Base-by-base conservation (phyloP, 495 filamentous ascomycete genomes). In the Beverwykella pulmonaria region DNA sequence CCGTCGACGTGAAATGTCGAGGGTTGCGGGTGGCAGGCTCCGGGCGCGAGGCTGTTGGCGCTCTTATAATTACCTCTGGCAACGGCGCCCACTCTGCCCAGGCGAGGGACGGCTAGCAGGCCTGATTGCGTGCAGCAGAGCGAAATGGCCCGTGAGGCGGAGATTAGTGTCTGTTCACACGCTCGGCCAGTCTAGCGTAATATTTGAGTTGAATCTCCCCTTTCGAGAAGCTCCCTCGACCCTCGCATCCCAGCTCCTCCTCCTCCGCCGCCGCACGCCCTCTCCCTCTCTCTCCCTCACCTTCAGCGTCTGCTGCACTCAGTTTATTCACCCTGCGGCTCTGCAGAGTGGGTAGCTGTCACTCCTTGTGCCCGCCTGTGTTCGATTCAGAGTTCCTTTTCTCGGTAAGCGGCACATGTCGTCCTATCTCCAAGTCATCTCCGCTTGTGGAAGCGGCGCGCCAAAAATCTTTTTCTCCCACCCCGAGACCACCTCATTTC, bases 401-500 rank as follows among this genome's bases (percentile, higher is more conserved):
- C 61, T 54, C 61, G 67, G 55, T 65, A 59, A 59, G 56, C 63
- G 58, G 59, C 57, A 62, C 59, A 3, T 27, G 20, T 46, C 56
- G 46, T 25, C 19, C 19, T 15, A 22, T 47, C 27, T 58, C 32
- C 44, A 36, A 49, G 8, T 55, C 55, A 53, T 46, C 65, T 69
- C 53, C 60, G 61, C 64, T 54, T 63, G 27, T 53, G 59, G 55
- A 63, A 57, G 67, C 68, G 47, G 67, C 68, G 52, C 69, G 59
- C 59, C 59, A 71, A 71, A 69, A 71, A 71, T 53, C 41, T n/a
- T 67, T 63, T 70, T 53, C 68, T 49, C 29, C 54, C 36, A 46
- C 44, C 44, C 54, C 62, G 23, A 52, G 41, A 41, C 48, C 27
- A 27, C 26, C 46, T 66, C 67, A 47, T 52, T 58, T 46, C 52